These are phyloP conservation scores for Cyberlindnera misumaiensis DNA, from an alignment of 805 yeast genomes.

Conservation along the genomic window DNA sequence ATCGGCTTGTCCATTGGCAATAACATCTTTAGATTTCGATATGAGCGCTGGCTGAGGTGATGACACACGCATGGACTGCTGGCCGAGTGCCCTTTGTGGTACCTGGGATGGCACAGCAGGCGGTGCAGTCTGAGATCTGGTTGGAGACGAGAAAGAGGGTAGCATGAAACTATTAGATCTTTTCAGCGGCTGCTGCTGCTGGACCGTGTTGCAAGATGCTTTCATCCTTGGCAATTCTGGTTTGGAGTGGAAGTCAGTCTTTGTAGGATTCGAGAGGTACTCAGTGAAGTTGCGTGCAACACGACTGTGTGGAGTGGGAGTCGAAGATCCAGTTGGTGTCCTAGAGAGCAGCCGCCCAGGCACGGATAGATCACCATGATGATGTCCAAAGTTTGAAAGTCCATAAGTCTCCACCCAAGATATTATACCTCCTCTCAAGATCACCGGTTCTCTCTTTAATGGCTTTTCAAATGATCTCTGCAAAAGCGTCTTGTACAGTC, in stretches of 20 bases:
- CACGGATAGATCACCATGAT: constrained; percentile 14
- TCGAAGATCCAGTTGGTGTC: constrained; percentile 2
- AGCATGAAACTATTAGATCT: constrained; percentile 6
- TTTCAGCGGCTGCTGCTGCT: constrained; percentile 6
- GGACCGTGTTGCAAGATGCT: constrained; percentile 5
- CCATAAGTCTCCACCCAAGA: constrained; percentile 30
- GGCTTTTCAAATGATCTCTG: constrained; percentile 30
- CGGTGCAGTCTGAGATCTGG: constrained; percentile 1
- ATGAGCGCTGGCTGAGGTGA: constrained; percentile 8
- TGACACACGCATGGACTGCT: neutral
- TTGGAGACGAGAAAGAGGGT: constrained; percentile 4
- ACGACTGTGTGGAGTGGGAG: neutral
- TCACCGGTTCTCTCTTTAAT: constrained; percentile 34
- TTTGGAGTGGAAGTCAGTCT: constrained; percentile 11
- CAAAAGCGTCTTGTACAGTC: constrained; percentile 25
- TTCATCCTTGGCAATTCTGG: neutral
- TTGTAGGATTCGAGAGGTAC: constrained; percentile 13
- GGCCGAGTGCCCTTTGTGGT: neutral
- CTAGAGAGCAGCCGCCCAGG: constrained; percentile 13
- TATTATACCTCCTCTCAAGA: constrained; percentile 51
- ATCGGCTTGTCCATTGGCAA: constrained; percentile 1
- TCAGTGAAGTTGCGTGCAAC: constrained; percentile 13
- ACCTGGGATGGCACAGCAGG: constrained; percentile 6
- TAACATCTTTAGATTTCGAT: constrained; percentile 1
- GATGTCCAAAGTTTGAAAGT: constrained; percentile 13